Percentiles rank a stretch among this genome's conserved stretches.
These are phyloP conservation scores for Fusarium verrucosum DNA, from an alignment of 2,329 filamentous ascomycete species.

Conservation along the genomic window DNA sequence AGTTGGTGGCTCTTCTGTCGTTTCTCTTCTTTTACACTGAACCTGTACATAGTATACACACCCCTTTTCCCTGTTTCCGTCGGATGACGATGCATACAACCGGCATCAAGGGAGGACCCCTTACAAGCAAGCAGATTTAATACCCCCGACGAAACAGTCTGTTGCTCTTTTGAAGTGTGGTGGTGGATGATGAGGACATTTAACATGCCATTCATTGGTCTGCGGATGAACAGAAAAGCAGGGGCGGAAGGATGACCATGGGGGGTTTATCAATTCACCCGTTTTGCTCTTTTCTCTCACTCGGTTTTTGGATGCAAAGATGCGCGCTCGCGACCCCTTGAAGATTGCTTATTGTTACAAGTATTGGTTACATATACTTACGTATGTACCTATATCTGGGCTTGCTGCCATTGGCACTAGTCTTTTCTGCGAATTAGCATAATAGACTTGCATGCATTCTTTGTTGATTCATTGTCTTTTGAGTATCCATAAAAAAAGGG, in stretches of 20 bases:
- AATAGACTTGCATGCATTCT: conserved; percentile 30
- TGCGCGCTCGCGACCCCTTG: conserved; percentile 9
- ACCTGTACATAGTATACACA: conserved; percentile 32
- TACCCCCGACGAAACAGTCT: conserved; percentile 22
- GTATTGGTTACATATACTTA: conserved; percentile 7
- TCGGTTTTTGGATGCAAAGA: conserved; percentile 19
- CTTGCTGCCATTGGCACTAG: conserved; percentile 10
- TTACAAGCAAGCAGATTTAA: conserved; percentile 36
- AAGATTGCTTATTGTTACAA: conserved; percentile 20
- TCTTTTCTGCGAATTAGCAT: conserved; percentile 22
- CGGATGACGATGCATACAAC: conserved; percentile 10
- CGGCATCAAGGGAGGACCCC: conserved; percentile 7
- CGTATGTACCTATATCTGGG: conserved; percentile 15
- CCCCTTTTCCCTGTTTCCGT: conserved; percentile 2
- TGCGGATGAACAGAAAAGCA: conserved; percentile 25
- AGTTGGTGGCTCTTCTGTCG: conserved; percentile 36
- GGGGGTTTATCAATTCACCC: conserved; percentile 21
- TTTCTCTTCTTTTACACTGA: conserved; percentile 20
- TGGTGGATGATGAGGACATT: conserved; percentile 16
- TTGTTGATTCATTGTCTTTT: neutral
- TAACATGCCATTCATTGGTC: conserved; percentile 5
- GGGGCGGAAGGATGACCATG: conserved; percentile 18
- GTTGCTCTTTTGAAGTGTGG: conserved; percentile 25
- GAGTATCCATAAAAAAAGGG: conserved; percentile 15
- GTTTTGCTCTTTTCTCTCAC: conserved; percentile 8